Evolutionary conservation across 83 land plant genomes (phyloP), one percentile per base, ranked within the genome.

Genomic region (Picea abies): DNA sequence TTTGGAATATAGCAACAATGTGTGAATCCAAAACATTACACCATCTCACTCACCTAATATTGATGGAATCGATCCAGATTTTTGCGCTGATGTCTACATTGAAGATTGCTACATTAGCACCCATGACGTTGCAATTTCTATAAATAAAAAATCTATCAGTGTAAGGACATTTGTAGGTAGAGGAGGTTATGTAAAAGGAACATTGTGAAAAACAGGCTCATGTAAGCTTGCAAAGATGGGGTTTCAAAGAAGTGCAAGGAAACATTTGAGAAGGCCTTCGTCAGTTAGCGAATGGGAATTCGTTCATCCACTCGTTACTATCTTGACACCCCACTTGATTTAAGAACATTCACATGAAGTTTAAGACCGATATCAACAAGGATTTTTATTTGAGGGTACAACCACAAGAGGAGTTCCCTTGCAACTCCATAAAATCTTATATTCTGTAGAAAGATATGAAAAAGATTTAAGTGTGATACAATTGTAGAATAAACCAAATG

Each of bases 1-100:
- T 88, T 1, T 96, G 98, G 98, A 94, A 94, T 96, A 96, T 64
- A 86, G 98, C 95, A 87, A 83, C 71, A 84, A 87, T 81, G 84
- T 87, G 81, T 60, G 71, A 16, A 80, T 87, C 62, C 63, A 63
- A 41, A 39, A 84, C 23, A 37, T 87, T 56, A 87, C 89, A 47
- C 89, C 89, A 37, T 23, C 60, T 14, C 66, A 69, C 67, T 87
- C 89, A 32, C 86, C 89, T 37, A 84, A 87, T 41, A 87, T 86
- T 2, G 89, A 87, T 84, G 83, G 89, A 76, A 87, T 87, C 56
- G 86, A 84, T 82, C 89, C 89, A 81, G 83, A 95, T 83, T 95
- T 95, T 25, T 89, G 90, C 39, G 44, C 79, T 25, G 52, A 90
- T 86, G 95, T 95, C 49, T 93, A 92, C 84, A 93, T 95, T 12